These are phyloP conservation scores for Gypsophila paniculata DNA, from an alignment of 179 eudicot species.

Conservation along the genomic window DNA sequence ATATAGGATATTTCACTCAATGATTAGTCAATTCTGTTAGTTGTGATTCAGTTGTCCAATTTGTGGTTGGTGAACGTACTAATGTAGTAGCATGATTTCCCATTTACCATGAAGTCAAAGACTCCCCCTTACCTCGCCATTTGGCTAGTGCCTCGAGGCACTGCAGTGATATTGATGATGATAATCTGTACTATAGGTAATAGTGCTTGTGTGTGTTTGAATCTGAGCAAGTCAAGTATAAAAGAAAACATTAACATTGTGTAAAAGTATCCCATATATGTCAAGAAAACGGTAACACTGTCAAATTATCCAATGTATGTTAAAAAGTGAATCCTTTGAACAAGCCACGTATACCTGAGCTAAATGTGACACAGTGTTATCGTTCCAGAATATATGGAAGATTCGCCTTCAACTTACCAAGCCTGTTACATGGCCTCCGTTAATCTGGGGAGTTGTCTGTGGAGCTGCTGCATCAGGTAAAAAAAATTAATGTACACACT, in stretches of 20 bases:
- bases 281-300: too few species aligned
- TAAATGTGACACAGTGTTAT: slow-evolving; percentile 20
- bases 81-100: not conserved
- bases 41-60: not conserved
- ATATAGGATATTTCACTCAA: not conserved
- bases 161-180: too few species aligned
- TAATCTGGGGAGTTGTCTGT: slow-evolving; percentile 98
- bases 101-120: too few species aligned
- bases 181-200: not conserved
- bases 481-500: not conserved
- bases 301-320: not conserved
- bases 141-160: too few species aligned
- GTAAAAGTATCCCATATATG: too few species aligned
- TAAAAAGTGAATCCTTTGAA: not conserved
- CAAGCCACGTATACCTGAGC: not conserved
- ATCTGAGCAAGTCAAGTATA: not conserved
- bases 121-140: too few species aligned
- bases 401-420: slow-evolving; percentile 94
- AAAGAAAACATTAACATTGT: too few species aligned
- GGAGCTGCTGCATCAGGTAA: slow-evolving; percentile 99
- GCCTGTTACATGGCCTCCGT: slow-evolving; percentile 98
- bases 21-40: not conserved
- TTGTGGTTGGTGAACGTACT: not conserved
- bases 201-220: not conserved
- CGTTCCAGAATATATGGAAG: slow-evolving; percentile 82